Evolutionary conservation across 75 land plant species (phyloP).

Genomic region (Sequoia sempervirens): DNA sequence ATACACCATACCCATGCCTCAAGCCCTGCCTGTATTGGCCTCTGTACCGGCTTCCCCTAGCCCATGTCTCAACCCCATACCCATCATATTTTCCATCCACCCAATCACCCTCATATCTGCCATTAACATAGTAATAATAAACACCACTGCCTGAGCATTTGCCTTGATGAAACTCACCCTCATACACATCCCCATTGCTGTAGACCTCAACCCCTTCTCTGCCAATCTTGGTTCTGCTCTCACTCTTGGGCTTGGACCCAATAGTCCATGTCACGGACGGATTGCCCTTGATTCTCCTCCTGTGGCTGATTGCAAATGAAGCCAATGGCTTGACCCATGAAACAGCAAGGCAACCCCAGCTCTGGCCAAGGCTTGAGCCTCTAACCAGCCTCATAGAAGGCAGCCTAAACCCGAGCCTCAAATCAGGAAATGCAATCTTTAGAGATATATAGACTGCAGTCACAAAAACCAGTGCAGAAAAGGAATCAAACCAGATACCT

Average conservation of each 20-base stretch:
- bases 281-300: background rate
- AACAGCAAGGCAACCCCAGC: constrained; percentile 22
- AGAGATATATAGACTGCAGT: constrained; percentile 27
- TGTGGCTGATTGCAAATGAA: background rate
- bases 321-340: constrained; percentile 17
- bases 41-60: constrained; percentile 66
- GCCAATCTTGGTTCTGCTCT: constrained; percentile 13
- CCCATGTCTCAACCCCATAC: constrained; percentile 82
- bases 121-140: constrained; percentile 66
- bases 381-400: constrained; percentile 3
- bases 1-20: constrained; percentile 71
- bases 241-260: constrained; percentile 37
- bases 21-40: constrained; percentile 70
- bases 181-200: constrained; percentile 69
- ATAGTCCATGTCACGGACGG: constrained; percentile 61
- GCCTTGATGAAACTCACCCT: constrained; percentile 70
- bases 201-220: constrained; percentile 53
- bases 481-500: constrained; percentile 19
- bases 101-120: constrained; percentile 80
- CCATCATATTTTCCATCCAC: constrained; percentile 78
- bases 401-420: constrained; percentile 14
- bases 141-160: constrained; percentile 72
- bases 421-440: constrained; percentile 23
- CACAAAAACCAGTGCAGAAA: constrained; percentile 30
- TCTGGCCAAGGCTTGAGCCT: constrained; percentile 13